phyloP scores from a whole-genome alignment of 2,329 filamentous ascomycete species.

The Phaeophleospora eucalypticola region DNA sequence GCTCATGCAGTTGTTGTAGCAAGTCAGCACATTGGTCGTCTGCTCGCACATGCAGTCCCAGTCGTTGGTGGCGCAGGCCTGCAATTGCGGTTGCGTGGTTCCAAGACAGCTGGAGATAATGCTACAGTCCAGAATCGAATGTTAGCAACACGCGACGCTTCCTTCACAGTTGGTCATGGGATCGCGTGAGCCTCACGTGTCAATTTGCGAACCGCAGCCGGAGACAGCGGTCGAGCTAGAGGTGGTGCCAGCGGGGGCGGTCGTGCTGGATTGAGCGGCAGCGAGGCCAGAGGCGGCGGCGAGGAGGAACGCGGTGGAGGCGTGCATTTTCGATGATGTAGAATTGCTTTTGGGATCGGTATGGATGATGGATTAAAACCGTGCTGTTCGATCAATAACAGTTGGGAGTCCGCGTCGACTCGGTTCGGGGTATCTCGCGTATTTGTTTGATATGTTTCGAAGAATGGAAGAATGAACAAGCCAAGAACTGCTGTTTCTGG shows the following conservation, averaged over 20 bases:
- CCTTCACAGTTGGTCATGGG: not conserved
- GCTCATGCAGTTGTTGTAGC: conserved; percentile 63
- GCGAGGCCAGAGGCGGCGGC: conserved; percentile 39
- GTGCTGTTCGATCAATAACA: not conserved
- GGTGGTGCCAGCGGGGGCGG: conserved; percentile 21
- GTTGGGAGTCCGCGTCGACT: no score
- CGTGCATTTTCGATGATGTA: conserved; percentile 17
- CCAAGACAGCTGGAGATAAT: conserved; percentile 50
- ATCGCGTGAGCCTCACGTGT: conserved; percentile 33
- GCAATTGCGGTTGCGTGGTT: conserved; percentile 40
- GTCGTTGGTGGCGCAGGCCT: conserved; percentile 45
- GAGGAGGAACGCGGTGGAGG: conserved; percentile 22
- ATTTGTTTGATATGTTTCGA: not conserved
- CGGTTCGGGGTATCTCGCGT: not conserved
- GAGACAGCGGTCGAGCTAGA: conserved; percentile 34
- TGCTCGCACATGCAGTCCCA: conserved; percentile 57
- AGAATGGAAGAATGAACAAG: not conserved
- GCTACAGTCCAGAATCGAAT: conserved; percentile 29
- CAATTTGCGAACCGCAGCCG: conserved; percentile 32
- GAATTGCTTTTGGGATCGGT: not conserved
- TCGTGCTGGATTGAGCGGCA: conserved; percentile 38
- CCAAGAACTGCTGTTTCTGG: not conserved
- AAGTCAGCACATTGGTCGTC: conserved; percentile 42
- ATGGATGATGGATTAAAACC: not conserved
- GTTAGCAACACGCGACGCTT: not conserved